Evolutionary conservation across 2,329 filamentous ascomycete species (phyloP), one percentile per base, ranked within the genome.

Genomic region (Blastomyces gilchristii): DNA sequence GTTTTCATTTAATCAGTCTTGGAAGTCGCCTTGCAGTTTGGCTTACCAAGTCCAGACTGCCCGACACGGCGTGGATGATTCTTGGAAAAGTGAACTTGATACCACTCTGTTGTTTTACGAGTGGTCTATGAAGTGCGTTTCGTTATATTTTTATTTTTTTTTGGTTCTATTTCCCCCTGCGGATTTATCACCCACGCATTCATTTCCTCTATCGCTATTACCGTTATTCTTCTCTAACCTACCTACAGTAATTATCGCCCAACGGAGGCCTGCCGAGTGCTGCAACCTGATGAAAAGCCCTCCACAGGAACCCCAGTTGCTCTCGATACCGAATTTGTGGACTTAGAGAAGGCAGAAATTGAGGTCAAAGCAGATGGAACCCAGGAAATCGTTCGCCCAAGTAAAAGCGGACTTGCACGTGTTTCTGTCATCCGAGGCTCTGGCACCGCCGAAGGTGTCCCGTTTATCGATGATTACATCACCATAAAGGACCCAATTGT

Each of bases 381-480:
- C 50, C 87, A 91, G 59, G 91, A 95, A 71, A 96, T 92, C 16
- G 94, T 97, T 50, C 85, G 93, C 1, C 94, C 94, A 0, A 92
- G 89, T 66, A 91, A 92, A 39, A 90, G 94, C 68, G 93, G 92
- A 0, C 83, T 99, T 14, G 94, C 93, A n/a, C 86, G 94, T 65
- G 91, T 95, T 1, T 97, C 92, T 0, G 91, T 97, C 0, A 83
- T 97, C 14, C 85, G 95, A 31, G 92, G 92, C 9, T 78, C 75
- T 0, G 93, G 91, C 25, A 82, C 87, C 66, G 79, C 88, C 49
- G 90, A 95, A 73, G 91, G 91, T 0, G 75, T 87, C 0, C 90
- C 94, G 0, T 97, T 97, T 71, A 95, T 99, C 67, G 94, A 99
- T 72, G 94, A 99, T 76, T 99, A 99, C 74, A 96, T 99, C 66